Evolutionary conservation across 2,329 filamentous ascomycete genomes (phyloP), one percentile per base, ranked within the genome.

Genomic region (Colletotrichum sp.): DNA sequence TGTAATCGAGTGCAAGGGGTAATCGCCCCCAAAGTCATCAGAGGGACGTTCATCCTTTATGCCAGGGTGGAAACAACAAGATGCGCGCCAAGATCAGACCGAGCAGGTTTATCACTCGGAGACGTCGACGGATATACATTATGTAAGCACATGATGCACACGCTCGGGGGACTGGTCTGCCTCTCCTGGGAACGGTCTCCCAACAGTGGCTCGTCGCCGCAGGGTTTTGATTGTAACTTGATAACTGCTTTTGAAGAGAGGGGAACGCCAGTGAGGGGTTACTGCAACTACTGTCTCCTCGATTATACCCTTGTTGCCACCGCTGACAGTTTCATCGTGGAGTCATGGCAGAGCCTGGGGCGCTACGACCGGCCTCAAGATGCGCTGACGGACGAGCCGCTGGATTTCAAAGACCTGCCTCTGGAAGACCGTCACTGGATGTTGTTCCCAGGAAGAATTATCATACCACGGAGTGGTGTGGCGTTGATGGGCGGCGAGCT

Each of bases 361-460:
- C 44, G 44, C n/a, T 22, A 48, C 1, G 44, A 22, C n/a, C 44
- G n/a, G 6, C 44, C 44, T 48, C 44, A 48, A 48, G 44, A 48
- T 48, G 44, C 44, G 44, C 44, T 44, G 39, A n/a, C 16, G 19
- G 39, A 44, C 39, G 9, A n/a, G 16, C 39, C 5, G 16, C 1
- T 44, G 19, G 16, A 39, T 9, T 1, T n/a, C 0, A 19, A 11
- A n/a, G 39, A n/a, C 16, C 39, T 44, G 16, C 36, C 36, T 1
- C 39, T 19, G 19, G 39, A 44, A 44, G 19, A 44, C 2, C 8
- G 8, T 6, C 8, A 3, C 39, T 44, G 39, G 39, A 19, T 1
- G 39, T 11, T n/a, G 5, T n/a, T 6, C 0, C 5, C 8, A 6
- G 16, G 39, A 11, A 19, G 8, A n/a, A n/a, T n/a, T 11, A 0